Base-by-base conservation (phyloP, 371 early-diverging fungal genomes). In the Saksenaea vasiformis region DNA sequence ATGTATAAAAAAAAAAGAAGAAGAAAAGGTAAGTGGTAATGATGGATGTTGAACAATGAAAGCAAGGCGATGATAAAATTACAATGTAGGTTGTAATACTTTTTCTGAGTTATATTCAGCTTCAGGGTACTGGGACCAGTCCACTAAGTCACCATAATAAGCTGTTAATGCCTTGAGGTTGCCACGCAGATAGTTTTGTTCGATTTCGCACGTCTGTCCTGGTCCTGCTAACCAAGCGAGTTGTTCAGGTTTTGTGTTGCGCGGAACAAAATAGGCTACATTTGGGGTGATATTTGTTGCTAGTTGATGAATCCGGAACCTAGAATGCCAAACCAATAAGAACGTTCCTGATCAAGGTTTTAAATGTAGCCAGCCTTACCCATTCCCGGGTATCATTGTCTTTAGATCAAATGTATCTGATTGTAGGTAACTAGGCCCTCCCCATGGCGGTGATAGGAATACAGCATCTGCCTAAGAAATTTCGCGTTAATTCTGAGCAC, bases 391-490 rank as follows among this genome's bases (percentile, higher is more conserved):
- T 62, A 87, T 85, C 87, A 91, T 90, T 24, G 82, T 74, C 60
- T 86, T 81, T 14, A 95, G 69, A 77, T 92, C 86, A 80, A 84
- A 95, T 0, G 61, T 67, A 1, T 74, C 70, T 17, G 72, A 62
- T 8, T 64, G 53, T 17, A 66, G 47, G 61, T 83, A 80, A 28
- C 69, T 63, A 11, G 83, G 83, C 13, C 96, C 97, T 54, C 97
- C 97, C 97, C 97, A 98, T 17, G 98, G 97, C 53, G 98, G 97
- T 41, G 95, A 95, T 65, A 97, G 65, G 63, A 96, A 98, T 3
- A 97, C 91, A 0, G 84, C 91, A 69, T 98, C 97, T 0, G 95
- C 96, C 79, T 91, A 58, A 28, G 51, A 37, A 70, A 54, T 13
- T 15, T 47, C 8, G 0, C 22, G 19, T 41, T 41, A 61, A 26